phyloP scores from a whole-genome alignment of 805 yeast species.

The Zygotorulaspora florentina region DNA sequence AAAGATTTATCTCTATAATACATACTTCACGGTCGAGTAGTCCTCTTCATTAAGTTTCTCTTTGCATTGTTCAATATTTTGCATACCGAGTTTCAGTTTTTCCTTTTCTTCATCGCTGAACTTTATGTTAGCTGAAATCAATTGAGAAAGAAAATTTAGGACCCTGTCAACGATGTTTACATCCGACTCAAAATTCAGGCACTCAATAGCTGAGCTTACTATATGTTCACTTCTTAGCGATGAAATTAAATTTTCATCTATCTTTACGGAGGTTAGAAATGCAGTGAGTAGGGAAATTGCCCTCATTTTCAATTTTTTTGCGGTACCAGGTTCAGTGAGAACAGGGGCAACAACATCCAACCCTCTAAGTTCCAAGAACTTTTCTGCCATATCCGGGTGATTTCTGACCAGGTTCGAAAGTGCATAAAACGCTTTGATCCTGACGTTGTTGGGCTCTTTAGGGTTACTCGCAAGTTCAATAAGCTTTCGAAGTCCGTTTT shows the following conservation, averaged over 20 bases:
- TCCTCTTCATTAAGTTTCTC: conserved; percentile 55
- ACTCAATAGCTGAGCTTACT: conserved; percentile 28
- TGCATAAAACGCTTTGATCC: conserved; percentile 71
- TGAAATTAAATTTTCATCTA: conserved; percentile 36
- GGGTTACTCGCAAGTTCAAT: conserved; percentile 38
- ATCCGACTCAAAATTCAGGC: conserved; percentile 30
- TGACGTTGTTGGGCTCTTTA: conserved; percentile 35
- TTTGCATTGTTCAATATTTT: conserved; percentile 39
- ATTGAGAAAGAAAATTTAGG: conserved; percentile 45
- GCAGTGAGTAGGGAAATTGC: conserved; percentile 57
- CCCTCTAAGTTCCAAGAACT: conserved; percentile 57
- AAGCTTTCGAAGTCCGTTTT: conserved; percentile 44
- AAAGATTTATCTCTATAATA: conserved; percentile 25
- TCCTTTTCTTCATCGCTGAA: conserved; percentile 44
- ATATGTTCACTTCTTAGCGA: conserved; percentile 36
- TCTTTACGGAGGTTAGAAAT: conserved; percentile 49
- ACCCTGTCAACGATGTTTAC: conserved; percentile 55
- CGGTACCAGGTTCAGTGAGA: conserved; percentile 17
- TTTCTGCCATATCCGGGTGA: conserved; percentile 48
- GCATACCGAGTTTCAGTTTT: conserved; percentile 37
- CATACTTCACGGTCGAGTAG: conserved; percentile 45
- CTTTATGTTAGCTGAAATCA: conserved; percentile 42
- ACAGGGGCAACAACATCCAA: conserved; percentile 49
- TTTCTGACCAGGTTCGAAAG: conserved; percentile 71
- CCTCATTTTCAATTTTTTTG: conserved; percentile 48